Evolutionary conservation across 768 basidiomycete species (phyloP), one percentile per base, ranked within the genome.

Genomic region (Macrolepiota fuliginosa): DNA sequence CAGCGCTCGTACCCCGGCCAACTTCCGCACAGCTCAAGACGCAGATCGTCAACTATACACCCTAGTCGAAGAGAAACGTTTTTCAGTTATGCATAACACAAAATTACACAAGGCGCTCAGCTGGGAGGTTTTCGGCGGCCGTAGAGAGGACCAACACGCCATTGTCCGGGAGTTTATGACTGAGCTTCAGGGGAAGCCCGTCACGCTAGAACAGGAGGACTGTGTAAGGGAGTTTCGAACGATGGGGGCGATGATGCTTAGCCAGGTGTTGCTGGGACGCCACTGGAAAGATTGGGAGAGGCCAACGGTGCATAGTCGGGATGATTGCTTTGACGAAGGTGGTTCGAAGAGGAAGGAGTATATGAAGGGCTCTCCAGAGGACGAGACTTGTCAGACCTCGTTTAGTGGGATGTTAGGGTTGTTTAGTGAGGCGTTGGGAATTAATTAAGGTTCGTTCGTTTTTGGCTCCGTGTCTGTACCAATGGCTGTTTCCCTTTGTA

Each of bases 281-380:
- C 24, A 56, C 13, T 56, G 54, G 54, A 56, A 40, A 0, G 39
- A 56, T 4, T 56, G 54, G 54, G 39, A 17, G 25, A 56, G 42
- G 24, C 54, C 54, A 15, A 19, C 12, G 2, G 24, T 29, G 12
- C 15, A 42, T 19, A 45, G 54, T 27, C 39, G 54, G 54, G 54
- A 56, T 19, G 54, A 56, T 17, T 25, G 37, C 12, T 45, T 56
- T 9, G 54, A 56, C 42, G 6, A n/a, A 7, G 40, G 71, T 15
- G 27, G 29, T n/a, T 15, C 25, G 32, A 56, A 56, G 2, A 15
- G 4, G 15, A 22, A 19, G 15, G 54, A 22, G 19, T 56, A 42
- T 36, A 6, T 17, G 22, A 56, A 42, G 42, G 54, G 54, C 9
- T 56, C 54, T 0, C 39, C 22, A 24, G 37, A 22, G 25, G 54